phyloP scores from a whole-genome alignment of 345 rosid genomes.

The Microthlaspi erraticum region DNA sequence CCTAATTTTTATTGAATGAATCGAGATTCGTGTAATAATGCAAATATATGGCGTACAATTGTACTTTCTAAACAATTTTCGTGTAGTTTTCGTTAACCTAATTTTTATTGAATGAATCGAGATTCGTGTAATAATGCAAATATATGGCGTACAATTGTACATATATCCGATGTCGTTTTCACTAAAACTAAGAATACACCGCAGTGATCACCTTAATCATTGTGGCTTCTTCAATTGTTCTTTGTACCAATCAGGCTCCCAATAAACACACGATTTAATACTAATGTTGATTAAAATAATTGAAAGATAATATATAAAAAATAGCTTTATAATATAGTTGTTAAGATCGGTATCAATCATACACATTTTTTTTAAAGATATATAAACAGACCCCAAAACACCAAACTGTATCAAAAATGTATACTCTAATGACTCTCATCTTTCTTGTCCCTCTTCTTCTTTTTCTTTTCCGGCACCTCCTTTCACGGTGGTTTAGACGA shows the following conservation, averaged over 20 bases:
- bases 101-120: too few relatives aligned
- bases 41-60: neutral
- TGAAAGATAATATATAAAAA: neutral
- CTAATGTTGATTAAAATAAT: neutral
- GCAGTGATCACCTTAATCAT: neutral
- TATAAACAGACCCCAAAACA: neutral
- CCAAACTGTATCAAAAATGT: slow-evolving; percentile 15
- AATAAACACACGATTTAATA: neutral
- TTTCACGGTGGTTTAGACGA: neutral
- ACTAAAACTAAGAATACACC: neutral
- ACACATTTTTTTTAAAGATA: neutral
- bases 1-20: too few relatives aligned
- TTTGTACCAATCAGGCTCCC: slow-evolving; percentile 1
- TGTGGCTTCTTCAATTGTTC: neutral
- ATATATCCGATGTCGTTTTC: neutral
- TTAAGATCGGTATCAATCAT: slow-evolving; percentile 8
- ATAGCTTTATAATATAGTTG: neutral
- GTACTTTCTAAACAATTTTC: too few relatives aligned
- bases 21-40: neutral
- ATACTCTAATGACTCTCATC: neutral
- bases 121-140: neutral
- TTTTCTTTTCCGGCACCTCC: slow-evolving; percentile 21
- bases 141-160: neutral
- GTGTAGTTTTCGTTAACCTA: too few relatives aligned
- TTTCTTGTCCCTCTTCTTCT: neutral